Evolutionary conservation across 2,329 filamentous ascomycete genomes (phyloP).

Genomic region (Talaromyces albobiverticillius): DNA sequence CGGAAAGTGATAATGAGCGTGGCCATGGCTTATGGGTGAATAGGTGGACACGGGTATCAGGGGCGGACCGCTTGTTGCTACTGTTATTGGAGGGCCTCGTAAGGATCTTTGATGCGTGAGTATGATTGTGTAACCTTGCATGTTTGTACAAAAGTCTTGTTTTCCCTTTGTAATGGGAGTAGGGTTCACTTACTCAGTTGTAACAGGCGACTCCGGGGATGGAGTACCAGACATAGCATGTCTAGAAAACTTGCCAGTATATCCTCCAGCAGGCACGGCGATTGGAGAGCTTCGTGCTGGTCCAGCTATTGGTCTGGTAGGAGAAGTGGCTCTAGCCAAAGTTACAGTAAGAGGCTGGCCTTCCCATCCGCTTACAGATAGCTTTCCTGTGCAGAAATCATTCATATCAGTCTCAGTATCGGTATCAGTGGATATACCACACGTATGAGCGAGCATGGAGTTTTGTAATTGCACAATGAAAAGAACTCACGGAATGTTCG

Average conservation of each 20-base stretch:
- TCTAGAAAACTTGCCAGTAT: conserved; percentile 24
- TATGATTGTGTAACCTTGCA: too few relatives aligned
- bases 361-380: conserved; percentile 43
- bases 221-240: conserved; percentile 23
- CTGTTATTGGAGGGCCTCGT: background rate
- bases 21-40: background rate
- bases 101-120: background rate
- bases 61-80: background rate
- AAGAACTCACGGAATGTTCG: conserved; percentile 38
- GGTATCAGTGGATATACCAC: background rate
- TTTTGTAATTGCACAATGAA: too few relatives aligned
- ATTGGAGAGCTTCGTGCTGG: conserved; percentile 36
- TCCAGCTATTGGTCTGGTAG: conserved; percentile 41
- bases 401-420: background rate
- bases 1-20: background rate
- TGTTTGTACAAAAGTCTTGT: background rate
- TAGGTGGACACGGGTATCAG: background rate
- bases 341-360: conserved; percentile 43
- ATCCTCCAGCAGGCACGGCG: background rate
- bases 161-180: background rate
- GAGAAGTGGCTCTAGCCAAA: conserved; percentile 37
- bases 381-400: conserved; percentile 27
- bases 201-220: conserved; percentile 32
- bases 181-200: conserved; percentile 32
- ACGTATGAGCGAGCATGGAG: background rate